Conservation (phyloP, 2,329 filamentous ascomycete genomes). For the Monosporascus sp. region DNA sequence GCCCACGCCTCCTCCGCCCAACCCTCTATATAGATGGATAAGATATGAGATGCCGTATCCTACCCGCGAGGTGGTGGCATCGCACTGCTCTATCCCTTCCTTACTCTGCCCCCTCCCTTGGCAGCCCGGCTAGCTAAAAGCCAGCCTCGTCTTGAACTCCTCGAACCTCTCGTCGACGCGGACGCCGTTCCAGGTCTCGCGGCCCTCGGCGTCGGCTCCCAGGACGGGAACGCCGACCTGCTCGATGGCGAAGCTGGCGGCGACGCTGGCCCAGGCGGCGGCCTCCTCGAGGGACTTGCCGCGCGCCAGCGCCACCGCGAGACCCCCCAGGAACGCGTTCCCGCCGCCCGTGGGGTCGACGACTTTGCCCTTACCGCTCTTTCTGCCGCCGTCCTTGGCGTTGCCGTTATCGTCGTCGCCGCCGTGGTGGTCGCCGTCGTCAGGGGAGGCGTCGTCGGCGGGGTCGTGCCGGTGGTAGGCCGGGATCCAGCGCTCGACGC, state of each 20-base stretch:
- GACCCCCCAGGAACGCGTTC: conserved; percentile 74
- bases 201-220: conserved; percentile 33
- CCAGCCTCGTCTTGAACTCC: conserved; percentile 42
- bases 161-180: conserved; percentile 46
- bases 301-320: conserved; percentile 54
- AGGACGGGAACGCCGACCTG: conserved; percentile 78
- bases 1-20: too few species aligned
- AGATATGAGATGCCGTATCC: too few species aligned
- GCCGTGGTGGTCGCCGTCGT: conserved; percentile 90
- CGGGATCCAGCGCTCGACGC: conserved; percentile 69
- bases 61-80: too few species aligned
- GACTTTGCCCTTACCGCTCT: conserved; percentile 44
- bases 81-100: too few species aligned
- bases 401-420: conserved; percentile 56
- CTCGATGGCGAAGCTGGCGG: conserved; percentile 90
- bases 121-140: conserved; percentile 12
- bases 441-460: conserved; percentile 62
- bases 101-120: too few species aligned
- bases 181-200: conserved; percentile 59
- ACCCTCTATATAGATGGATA: too few species aligned
- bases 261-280: conserved; percentile 71
- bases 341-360: conserved; percentile 93
- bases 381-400: neutral
- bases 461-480: conserved; percentile 57
- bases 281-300: conserved; percentile 62